Conservation (phyloP, 768 basidiomycete genomes). For the Serendipita vermifera region DNA sequence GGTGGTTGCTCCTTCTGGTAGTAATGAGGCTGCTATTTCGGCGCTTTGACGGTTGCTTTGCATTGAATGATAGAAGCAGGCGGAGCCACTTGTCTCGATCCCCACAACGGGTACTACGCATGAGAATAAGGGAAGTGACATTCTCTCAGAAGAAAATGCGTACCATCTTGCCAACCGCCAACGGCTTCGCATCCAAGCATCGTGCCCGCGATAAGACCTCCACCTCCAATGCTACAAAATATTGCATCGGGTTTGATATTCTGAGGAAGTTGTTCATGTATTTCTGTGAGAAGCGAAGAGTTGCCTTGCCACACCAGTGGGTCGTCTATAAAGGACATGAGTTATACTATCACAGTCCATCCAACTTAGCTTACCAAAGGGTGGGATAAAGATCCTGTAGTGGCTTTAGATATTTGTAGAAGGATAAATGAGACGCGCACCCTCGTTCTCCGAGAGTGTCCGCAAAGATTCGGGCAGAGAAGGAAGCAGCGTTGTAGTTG, state of each 20-base stretch:
- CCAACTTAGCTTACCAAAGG: conserved; percentile 29
- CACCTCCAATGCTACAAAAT: conserved; percentile 69
- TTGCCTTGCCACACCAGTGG: conserved; percentile 62
- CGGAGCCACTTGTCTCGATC: conserved; percentile 57
- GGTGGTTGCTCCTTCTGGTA: background rate
- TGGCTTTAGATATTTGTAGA: conserved; percentile 24
- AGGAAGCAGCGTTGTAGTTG: background rate
- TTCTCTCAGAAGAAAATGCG: background rate
- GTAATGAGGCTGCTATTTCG: background rate
- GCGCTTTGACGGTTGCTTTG: conserved; percentile 31
- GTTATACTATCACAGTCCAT: background rate
- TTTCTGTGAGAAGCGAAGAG: conserved; percentile 57
- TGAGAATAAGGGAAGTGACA: conserved; percentile 6
- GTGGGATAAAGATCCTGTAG: conserved; percentile 49
- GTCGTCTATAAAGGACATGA: conserved; percentile 30
- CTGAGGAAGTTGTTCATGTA: conserved; percentile 36
- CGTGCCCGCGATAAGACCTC: conserved; percentile 55
- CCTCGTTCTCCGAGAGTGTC: background rate
- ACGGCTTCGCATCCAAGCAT: conserved; percentile 49
- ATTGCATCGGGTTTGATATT: conserved; percentile 48
- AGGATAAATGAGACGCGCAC: conserved; percentile 18
- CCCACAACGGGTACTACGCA: conserved; percentile 48
- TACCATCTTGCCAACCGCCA: conserved; percentile 55
- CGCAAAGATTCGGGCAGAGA: background rate
- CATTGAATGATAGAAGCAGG: conserved; percentile 61